phyloP scores from a whole-genome alignment of 352 stramenopile species.

The Phytophthora brassicae region DNA sequence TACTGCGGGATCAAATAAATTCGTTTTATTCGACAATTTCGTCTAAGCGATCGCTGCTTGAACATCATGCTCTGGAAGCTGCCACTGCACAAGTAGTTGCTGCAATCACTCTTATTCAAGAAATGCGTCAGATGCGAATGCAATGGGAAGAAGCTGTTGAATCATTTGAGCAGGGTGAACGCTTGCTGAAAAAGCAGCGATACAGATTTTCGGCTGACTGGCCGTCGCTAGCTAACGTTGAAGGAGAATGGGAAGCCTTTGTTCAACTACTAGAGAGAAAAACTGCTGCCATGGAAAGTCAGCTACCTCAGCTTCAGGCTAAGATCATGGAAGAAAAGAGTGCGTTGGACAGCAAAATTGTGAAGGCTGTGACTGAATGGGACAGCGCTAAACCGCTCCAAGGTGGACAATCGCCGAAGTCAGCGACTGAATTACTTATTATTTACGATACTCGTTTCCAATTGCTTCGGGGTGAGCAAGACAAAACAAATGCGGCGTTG shows the following conservation, averaged over 20 bases:
- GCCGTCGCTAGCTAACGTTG: conserved; percentile 95
- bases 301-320: conserved; percentile 96
- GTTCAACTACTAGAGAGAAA: conserved; percentile 88
- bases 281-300: conserved; percentile 94
- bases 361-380: conserved; percentile 76
- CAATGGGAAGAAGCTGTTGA: conserved; percentile 82
- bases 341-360: conserved; percentile 82
- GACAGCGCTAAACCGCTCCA: conserved; percentile 80
- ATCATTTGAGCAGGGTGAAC: conserved; percentile 93
- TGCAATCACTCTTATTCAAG: conserved; percentile 88
- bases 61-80: conserved; percentile 95
- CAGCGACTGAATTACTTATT: conserved; percentile 77
- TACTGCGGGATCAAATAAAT: conserved; percentile 94
- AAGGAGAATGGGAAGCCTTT: conserved; percentile 97
- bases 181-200: conserved; percentile 95
- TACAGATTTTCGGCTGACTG: conserved; percentile 96
- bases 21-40: conserved; percentile 87
- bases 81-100: conserved; percentile 96
- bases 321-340: conserved; percentile 97
- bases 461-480: conserved; percentile 88
- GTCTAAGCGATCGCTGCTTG: conserved; percentile 86
- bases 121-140: conserved; percentile 76
- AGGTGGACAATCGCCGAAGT: conserved; percentile 67
- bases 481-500: conserved; percentile 94
- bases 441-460: conserved; percentile 87